Percentiles rank a stretch among this genome's conserved stretches.
Evolutionary conservation across 192 early-diverging fungal genomes (phyloP).

Genomic region (Funneliformis geosporum): DNA sequence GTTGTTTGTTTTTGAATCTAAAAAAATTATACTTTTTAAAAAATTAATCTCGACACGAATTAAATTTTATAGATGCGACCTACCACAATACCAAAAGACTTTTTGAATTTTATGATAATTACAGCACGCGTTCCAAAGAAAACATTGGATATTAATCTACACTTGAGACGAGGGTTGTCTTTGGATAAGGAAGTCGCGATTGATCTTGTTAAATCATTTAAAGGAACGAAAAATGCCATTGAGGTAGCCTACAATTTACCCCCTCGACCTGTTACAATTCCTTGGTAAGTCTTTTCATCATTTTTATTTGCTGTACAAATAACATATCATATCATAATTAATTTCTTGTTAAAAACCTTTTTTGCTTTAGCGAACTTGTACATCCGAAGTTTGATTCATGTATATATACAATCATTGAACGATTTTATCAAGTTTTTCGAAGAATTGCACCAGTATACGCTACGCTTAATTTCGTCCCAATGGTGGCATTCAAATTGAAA

Average conservation of each 20-base stretch:
- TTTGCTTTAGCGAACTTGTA: constrained; percentile 43
- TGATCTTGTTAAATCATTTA: constrained; percentile 37
- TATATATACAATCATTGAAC: constrained; percentile 41
- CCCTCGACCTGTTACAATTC: constrained; percentile 48
- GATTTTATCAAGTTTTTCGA: constrained; percentile 56
- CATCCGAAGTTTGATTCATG: constrained; percentile 60
- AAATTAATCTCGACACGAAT: not conserved
- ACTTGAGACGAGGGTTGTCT: constrained; percentile 47
- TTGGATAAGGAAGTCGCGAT: constrained; percentile 42
- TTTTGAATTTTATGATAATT: constrained; percentile 62
- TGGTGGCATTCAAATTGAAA: constrained; percentile 62
- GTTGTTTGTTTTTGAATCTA: not conserved
- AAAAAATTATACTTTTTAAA: not conserved
- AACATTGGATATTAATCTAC: constrained; percentile 58
- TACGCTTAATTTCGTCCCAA: constrained; percentile 73
- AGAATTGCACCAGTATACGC: constrained; percentile 64
- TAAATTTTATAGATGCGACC: constrained; percentile 55
- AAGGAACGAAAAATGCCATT: constrained; percentile 46
- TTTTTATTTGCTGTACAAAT: not conserved
- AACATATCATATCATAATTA: not conserved
- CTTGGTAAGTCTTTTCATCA: constrained; percentile 48
- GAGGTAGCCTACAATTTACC: constrained; percentile 42
- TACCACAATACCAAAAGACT: constrained; percentile 56
- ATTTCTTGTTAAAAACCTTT: not conserved
- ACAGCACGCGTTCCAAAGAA: constrained; percentile 61